These are phyloP conservation scores for Alopecurus myosuroides DNA, from an alignment of 176 grass and related monocot species.

Conservation along the genomic window DNA sequence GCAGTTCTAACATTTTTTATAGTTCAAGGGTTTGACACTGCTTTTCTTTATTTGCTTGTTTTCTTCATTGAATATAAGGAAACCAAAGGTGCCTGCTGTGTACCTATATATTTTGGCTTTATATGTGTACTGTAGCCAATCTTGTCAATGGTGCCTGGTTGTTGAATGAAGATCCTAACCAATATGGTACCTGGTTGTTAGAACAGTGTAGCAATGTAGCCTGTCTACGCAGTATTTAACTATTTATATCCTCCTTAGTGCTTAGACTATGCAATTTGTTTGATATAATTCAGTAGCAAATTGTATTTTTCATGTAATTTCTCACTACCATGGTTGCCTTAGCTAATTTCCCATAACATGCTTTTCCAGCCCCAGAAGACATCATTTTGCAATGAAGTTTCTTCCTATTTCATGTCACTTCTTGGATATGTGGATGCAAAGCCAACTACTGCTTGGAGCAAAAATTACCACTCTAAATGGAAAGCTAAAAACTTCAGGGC, in stretches of 20 bases:
- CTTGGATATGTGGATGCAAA: slow-evolving; percentile 57
- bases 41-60: not conserved
- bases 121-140: not conserved
- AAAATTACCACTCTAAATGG: not conserved
- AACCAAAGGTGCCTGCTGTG: not conserved
- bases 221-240: slow-evolving; percentile 17
- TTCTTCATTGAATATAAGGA: not conserved
- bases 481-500: not conserved
- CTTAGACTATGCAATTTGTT: not conserved
- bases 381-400: slow-evolving; percentile 89
- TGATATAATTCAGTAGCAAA: not conserved
- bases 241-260: not conserved
- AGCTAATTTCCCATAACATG: slow-evolving; percentile 13
- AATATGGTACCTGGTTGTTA: not conserved
- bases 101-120: too few species aligned
- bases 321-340: not conserved
- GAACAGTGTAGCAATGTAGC: not conserved
- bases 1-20: not conserved
- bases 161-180: not conserved
- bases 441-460: slow-evolving; percentile 25
- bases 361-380: slow-evolving; percentile 69
- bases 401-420: slow-evolving; percentile 73
- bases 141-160: slow-evolving; percentile 1
- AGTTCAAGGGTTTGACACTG: not conserved
- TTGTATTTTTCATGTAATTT: not conserved